Evolutionary conservation across 2,329 filamentous ascomycete genomes (phyloP).

Genomic region (Paracorniculantispora psalliotae): DNA sequence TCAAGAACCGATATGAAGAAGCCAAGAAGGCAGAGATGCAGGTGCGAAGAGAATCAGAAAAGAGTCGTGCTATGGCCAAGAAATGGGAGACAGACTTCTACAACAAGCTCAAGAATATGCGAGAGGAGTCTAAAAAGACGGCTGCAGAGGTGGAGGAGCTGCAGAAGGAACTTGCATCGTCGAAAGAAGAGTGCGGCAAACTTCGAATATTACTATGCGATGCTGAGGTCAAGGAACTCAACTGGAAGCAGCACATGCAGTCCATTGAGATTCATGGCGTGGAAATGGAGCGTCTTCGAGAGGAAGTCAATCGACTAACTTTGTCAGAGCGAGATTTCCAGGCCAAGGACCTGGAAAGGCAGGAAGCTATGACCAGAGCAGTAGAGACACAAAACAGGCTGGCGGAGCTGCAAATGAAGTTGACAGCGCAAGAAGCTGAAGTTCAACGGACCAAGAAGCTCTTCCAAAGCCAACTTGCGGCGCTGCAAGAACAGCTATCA

Average conservation of each 20-base stretch:
- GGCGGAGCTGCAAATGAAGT: conserved; percentile 53
- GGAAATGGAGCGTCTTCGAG: conserved; percentile 55
- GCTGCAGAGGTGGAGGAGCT: conserved; percentile 52
- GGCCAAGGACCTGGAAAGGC: conserved; percentile 56
- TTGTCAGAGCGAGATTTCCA: conserved; percentile 59
- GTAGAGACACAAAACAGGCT: conserved; percentile 55
- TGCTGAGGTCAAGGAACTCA: conserved; percentile 63
- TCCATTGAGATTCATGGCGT: conserved; percentile 56
- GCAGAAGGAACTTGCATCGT: conserved; percentile 52
- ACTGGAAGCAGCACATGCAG: conserved; percentile 58
- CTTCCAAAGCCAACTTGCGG: conserved; percentile 46
- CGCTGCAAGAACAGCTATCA: conserved; percentile 41
- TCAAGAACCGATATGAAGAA: conserved; percentile 69
- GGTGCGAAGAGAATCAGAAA: conserved; percentile 66
- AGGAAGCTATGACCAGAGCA: conserved; percentile 52
- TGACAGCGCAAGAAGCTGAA: conserved; percentile 48
- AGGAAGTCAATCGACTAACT: conserved; percentile 56
- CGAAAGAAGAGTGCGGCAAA: conserved; percentile 57
- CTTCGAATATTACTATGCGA: conserved; percentile 62
- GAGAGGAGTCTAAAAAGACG: conserved; percentile 66
- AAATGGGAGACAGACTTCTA: conserved; percentile 72
- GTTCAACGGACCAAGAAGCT: conserved; percentile 36
- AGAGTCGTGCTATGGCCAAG: conserved; percentile 66
- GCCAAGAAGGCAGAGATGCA: conserved; percentile 66
- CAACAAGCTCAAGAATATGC: conserved; percentile 58